Base-by-base conservation (phyloP, 495 filamentous ascomycete species). In the Annulohypoxylon nitens region DNA sequence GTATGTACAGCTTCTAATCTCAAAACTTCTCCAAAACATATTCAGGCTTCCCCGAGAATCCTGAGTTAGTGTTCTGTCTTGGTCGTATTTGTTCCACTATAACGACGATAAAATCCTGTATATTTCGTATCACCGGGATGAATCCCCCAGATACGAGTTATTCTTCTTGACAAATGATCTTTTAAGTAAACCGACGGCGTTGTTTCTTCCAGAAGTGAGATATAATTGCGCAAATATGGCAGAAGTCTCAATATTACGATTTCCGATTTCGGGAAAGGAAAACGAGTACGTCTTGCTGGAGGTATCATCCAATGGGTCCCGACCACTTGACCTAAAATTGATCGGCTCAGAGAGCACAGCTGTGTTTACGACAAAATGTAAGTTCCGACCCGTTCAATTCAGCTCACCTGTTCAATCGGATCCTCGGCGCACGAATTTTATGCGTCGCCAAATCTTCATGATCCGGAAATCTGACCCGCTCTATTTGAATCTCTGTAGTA, bases 321-420 rank as follows among this genome's bases (percentile, higher is more conserved):
- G 75, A 36, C 67, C 75, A n/a, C 34, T 79, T 11, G 77, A 79
- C 37, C 61, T 79, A 30, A 79, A 75, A 50, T 61, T 79, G 10
- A 37, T 74, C 41, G 77, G 72, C 12, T 79, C 77, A 2, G 77
- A 79, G 55, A 72, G 77, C 34, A 79, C 77, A 18, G 77, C 75
- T 23, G 77, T 77, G 20, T 79, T 77, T 48, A 37, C 58, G 41
- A 65, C 66, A 50, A 79, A 79, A 45, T 51, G 77, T 79, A 34
- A 77, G 77, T 70, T 43, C 45, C 54, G n/a, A 53, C 53, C 36
- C 64, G 50, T 41, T 43, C 39, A 43, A 14, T 53, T 33, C 23
- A 11, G 11, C 43, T 47, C 41, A 16, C 14, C 58, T 30, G 33
- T 61, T 59, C 26, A 64, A 41, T 59, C 34, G 33, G 53, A 66